A percentile compares a stretch with the other conserved stretches of the same genome.
phyloP scores from a whole-genome alignment of 1,284 basidiomycete genomes.

The Exobasidium cylindrosporum region DNA sequence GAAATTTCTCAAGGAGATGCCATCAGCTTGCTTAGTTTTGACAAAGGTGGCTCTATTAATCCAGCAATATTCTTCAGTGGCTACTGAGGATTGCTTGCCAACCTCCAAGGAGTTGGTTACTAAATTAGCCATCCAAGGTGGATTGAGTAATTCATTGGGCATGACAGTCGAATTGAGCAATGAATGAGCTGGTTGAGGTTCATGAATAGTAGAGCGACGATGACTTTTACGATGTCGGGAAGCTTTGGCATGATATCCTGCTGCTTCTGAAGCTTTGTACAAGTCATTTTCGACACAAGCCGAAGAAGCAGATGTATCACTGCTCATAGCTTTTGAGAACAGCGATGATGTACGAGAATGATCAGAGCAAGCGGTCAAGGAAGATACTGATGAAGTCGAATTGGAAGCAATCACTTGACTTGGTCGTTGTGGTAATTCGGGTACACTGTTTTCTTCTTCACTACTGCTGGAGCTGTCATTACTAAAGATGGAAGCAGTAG shows the following conservation, averaged over 20 bases:
- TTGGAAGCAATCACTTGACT: constrained; percentile 19
- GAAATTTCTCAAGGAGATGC: constrained; percentile 50
- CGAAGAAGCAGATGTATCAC: constrained; percentile 14
- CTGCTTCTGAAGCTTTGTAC: constrained; percentile 10
- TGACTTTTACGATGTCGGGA: not conserved
- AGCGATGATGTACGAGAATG: constrained; percentile 24
- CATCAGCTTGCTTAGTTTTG: constrained; percentile 31
- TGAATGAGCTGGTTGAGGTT: constrained; percentile 36
- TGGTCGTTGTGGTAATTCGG: not conserved
- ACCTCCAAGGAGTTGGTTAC: constrained; percentile 11
- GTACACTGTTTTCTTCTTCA: constrained; percentile 2
- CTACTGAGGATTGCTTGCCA: not conserved
- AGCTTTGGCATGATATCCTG: constrained; percentile 5
- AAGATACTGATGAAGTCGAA: constrained; percentile 32
- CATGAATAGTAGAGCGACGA: constrained; percentile 9
- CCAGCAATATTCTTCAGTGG: constrained; percentile 17
- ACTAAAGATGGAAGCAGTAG: constrained; percentile 23
- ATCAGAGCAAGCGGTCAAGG: constrained; percentile 26
- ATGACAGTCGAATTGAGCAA: constrained; percentile 43
- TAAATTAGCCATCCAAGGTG: constrained; percentile 24
- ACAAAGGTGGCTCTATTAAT: constrained; percentile 27
- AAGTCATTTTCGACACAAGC: not conserved
- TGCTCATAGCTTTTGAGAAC: constrained; percentile 28
- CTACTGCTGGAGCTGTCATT: constrained; percentile 10
- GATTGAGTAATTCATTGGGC: constrained; percentile 33